Percentiles rank a stretch among this genome's conserved stretches.
These are phyloP conservation scores for Epichloe uncinata DNA, from an alignment of 2,329 filamentous ascomycete genomes.

Conservation along the genomic window DNA sequence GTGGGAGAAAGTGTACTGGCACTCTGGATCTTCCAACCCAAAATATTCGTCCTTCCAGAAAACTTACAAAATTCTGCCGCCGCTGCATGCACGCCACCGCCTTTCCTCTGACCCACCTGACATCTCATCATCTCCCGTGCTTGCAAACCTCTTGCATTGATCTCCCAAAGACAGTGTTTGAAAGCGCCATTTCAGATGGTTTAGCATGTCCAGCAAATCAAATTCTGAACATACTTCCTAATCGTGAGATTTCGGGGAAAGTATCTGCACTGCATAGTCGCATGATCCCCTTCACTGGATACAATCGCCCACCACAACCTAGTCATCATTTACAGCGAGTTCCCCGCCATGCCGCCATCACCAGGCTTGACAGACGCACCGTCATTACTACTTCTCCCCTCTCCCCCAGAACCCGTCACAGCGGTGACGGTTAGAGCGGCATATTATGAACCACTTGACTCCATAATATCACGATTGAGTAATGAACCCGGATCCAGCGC, in stretches of 20 bases:
- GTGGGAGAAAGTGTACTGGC: neutral
- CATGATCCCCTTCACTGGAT: neutral
- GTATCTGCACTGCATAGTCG: no score
- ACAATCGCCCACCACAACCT: neutral
- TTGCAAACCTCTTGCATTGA: no score
- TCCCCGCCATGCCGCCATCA: neutral
- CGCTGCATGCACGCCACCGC: conserved; percentile 1
- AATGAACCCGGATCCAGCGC: conserved; percentile 14
- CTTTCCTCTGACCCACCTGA: neutral
- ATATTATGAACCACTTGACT: conserved; percentile 45
- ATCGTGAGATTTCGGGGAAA: no score
- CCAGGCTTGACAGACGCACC: neutral
- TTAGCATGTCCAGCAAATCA: neutral
- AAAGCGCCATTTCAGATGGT: neutral
- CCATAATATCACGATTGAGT: conserved; percentile 37
- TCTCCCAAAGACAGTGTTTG: no score
- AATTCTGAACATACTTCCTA: neutral
- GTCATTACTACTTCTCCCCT: conserved; percentile 50
- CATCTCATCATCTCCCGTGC: no score
- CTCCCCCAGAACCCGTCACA: conserved; percentile 43
- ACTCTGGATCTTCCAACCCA: neutral
- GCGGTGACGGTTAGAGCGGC: conserved; percentile 39
- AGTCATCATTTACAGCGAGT: neutral
- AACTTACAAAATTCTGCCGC: conserved; percentile 7
- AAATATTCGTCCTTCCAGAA: conserved; percentile 1